Base-by-base conservation (phyloP, 2,329 filamentous ascomycete species). In the Fusarium sublunatum region DNA sequence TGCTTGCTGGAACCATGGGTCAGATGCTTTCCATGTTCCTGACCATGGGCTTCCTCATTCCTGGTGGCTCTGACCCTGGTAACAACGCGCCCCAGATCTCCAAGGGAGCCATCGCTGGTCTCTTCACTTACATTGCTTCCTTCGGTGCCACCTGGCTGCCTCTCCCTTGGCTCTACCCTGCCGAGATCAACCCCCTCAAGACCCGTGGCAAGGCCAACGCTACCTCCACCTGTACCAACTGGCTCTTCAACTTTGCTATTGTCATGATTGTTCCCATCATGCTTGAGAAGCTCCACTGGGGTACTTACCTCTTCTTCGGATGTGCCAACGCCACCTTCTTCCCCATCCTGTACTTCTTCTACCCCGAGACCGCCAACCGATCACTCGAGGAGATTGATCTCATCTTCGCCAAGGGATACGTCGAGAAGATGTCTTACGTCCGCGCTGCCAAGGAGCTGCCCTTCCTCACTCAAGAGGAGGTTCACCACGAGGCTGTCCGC, bases 41-140 rank as follows among this genome's bases (percentile, higher is more conserved):
- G 22, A 79, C 81, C 3, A 91, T 91, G 65, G 85, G 81, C 1
- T 78, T 81, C 28, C 86, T 92, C 59, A 86, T 91, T n/a, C 90
- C 90, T 39, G 86, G 86, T 0, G 83, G 81, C 1, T 81, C 80
- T 1, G 49, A 64, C 2, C 61, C 61, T n/a, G 47, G 32, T 26
- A 34, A n/a, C 12, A 26, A 40, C 1, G 75, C 85, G 1, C 79
- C 87, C 34, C 56, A 61, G 6, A 61, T 61, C 7, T 86, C 87
- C 3, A 91, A 90, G 71, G 89, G 88, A 31, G 86, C 88, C 0
- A 87, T 87, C 2, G 86, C 89, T 3, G 88, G 87, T 53, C 76
- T 91, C 11, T 91, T 91, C 76, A 82, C 86, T 3, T 91, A 89
- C 75, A 90, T 90, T 68, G 86, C 86, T 5, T 87, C 86, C 52